A percentile compares a stretch with the other conserved stretches of the same genome.
phyloP scores from a whole-genome alignment of 2,329 filamentous ascomycete species.

The Aspergillus piperis region DNA sequence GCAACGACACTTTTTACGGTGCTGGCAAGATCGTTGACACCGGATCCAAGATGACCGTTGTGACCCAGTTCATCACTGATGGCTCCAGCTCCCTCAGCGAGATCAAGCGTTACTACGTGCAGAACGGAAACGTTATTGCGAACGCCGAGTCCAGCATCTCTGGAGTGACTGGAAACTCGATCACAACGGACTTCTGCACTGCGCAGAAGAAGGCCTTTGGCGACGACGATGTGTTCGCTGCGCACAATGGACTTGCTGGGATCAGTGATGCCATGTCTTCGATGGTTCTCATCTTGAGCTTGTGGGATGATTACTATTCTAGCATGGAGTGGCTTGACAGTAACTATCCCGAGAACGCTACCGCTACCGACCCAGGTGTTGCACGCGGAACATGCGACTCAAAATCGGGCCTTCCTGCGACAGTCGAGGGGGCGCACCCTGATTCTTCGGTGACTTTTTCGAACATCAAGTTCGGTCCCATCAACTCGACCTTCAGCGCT shows the following conservation, averaged over 20 bases:
- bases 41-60: conserved; percentile 60
- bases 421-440: conserved; percentile 50
- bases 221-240: conserved; percentile 55
- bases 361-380: conserved; percentile 48
- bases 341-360: conserved; percentile 56
- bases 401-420: conserved; percentile 53
- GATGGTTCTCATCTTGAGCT: conserved; percentile 63
- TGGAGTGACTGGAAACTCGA: conserved; percentile 53
- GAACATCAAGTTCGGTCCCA: conserved; percentile 61
- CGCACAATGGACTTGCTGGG: conserved; percentile 55
- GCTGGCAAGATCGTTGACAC: conserved; percentile 60
- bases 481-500: conserved; percentile 53
- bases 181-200: conserved; percentile 61
- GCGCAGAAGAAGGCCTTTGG: conserved; percentile 58
- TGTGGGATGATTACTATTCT: conserved; percentile 65
- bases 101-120: conserved; percentile 66
- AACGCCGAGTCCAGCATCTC: conserved; percentile 53
- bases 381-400: conserved; percentile 57
- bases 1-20: conserved; percentile 65
- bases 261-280: conserved; percentile 57
- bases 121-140: conserved; percentile 60
- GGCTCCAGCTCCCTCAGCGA: conserved; percentile 55
- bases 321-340: conserved; percentile 76
- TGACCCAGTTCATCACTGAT: conserved; percentile 66
- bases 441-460: conserved; percentile 57